phyloP scores from a whole-genome alignment of 2,329 filamentous ascomycete species.

The Aspergillus pseudotamarii region DNA sequence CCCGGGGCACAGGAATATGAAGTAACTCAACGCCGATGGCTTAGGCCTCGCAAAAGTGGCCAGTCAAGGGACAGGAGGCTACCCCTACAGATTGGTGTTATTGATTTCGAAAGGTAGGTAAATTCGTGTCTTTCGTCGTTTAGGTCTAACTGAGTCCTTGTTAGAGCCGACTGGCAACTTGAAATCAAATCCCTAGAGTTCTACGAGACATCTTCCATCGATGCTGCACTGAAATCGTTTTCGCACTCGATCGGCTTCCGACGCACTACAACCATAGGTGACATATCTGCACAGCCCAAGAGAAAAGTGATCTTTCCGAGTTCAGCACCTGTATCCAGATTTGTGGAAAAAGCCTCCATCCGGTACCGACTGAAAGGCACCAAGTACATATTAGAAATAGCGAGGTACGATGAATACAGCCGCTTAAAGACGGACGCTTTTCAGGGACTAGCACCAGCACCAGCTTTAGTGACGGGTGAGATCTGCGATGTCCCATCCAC shows the following conservation, averaged over 20 bases:
- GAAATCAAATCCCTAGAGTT: constrained; percentile 45
- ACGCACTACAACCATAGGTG: constrained; percentile 18
- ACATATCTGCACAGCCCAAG: constrained; percentile 28
- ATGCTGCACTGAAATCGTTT: constrained; percentile 31
- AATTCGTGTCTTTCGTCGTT: not conserved
- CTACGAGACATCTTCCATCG: constrained; percentile 31
- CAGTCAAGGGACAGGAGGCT: constrained; percentile 25
- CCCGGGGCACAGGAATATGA: constrained; percentile 36
- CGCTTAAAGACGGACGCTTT: constrained; percentile 16
- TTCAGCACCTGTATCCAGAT: constrained; percentile 29
- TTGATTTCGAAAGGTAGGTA: constrained; percentile 41
- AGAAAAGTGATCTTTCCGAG: constrained; percentile 35
- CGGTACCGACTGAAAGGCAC: constrained; percentile 44
- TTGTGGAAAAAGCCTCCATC: constrained; percentile 44
- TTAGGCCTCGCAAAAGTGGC: constrained; percentile 29
- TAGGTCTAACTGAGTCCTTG: constrained; percentile 8
- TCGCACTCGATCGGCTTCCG: constrained; percentile 33
- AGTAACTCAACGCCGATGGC: constrained; percentile 38
- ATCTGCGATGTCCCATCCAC: constrained; percentile 30
- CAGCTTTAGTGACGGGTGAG: constrained; percentile 8
- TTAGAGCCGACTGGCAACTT: constrained; percentile 45
- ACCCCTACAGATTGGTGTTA: constrained; percentile 38
- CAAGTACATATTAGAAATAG: constrained; percentile 46
- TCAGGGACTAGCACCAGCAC: constrained; percentile 13
- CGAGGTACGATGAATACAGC: constrained; percentile 44